These are phyloP conservation scores for Fusarium coffeatum DNA, from an alignment of 2,329 filamentous ascomycete species.

Conservation along the genomic window DNA sequence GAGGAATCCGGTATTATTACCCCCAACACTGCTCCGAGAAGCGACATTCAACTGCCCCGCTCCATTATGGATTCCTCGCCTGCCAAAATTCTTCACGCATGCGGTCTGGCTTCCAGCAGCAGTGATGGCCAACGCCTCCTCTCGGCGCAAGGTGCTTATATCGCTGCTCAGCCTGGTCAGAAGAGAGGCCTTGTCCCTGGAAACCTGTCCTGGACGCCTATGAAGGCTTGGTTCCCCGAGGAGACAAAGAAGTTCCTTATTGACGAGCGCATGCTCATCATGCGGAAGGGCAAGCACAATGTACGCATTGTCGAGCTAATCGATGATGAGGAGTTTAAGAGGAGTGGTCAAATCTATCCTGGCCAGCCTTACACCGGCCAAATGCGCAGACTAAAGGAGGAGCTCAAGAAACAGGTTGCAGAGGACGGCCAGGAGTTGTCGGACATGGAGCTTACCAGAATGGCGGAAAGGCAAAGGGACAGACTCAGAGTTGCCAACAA, in stretches of 20 bases:
- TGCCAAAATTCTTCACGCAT: constrained; percentile 68
- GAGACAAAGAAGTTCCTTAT: constrained; percentile 72
- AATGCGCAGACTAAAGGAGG: constrained; percentile 57
- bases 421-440: constrained; percentile 46
- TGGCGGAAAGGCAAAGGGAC: constrained; percentile 34
- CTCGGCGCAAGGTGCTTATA: constrained; percentile 66
- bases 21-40: constrained; percentile 61
- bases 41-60: constrained; percentile 69
- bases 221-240: constrained; percentile 68
- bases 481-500: constrained; percentile 54
- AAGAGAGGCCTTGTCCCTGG: constrained; percentile 58
- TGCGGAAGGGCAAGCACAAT: constrained; percentile 73
- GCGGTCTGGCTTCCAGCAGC: constrained; percentile 67
- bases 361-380: constrained; percentile 64
- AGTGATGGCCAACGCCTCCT: constrained; percentile 71
- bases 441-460: constrained; percentile 45
- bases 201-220: constrained; percentile 69
- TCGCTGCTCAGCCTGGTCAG: constrained; percentile 64
- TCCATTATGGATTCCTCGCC: constrained; percentile 69
- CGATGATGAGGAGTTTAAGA: constrained; percentile 64
- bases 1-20: constrained; percentile 50
- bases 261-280: constrained; percentile 67
- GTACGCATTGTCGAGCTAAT: constrained; percentile 71
- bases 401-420: constrained; percentile 53
- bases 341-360: constrained; percentile 62